These are phyloP conservation scores for Erysimum cheiri DNA, from an alignment of 441 rosid species.

Conservation along the genomic window DNA sequence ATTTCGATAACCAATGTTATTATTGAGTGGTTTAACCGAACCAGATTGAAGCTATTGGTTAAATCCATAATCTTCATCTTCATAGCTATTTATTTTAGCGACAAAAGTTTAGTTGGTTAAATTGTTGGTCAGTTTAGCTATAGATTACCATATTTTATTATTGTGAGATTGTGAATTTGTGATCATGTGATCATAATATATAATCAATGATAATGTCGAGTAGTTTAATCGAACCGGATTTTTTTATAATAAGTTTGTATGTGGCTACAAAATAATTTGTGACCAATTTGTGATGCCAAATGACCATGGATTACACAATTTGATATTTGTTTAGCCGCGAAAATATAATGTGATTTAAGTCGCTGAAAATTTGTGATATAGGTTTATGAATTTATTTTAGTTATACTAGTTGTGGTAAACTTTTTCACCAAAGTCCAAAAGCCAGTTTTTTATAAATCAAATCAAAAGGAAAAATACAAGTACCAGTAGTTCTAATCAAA, in stretches of 20 bases:
- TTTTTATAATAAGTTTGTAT: too few species aligned
- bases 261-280: too few species aligned
- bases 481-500: neutral
- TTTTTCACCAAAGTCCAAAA: neutral
- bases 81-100: neutral
- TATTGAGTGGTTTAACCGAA: constrained; percentile 13
- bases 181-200: neutral
- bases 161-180: too few species aligned
- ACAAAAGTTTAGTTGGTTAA: neutral
- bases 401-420: too few species aligned
- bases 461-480: neutral
- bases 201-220: neutral
- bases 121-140: neutral
- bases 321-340: too few species aligned
- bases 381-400: too few species aligned
- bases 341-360: too few species aligned
- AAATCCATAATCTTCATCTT: neutral
- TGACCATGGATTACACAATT: too few species aligned
- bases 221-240: neutral
- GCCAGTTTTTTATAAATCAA: neutral
- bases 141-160: too few species aligned
- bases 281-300: too few species aligned
- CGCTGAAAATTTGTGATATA: too few species aligned
- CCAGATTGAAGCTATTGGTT: neutral
- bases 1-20: neutral